Base-by-base conservation (phyloP, 352 stramenopile genomes). In the Globisporangium camurandrum region DNA sequence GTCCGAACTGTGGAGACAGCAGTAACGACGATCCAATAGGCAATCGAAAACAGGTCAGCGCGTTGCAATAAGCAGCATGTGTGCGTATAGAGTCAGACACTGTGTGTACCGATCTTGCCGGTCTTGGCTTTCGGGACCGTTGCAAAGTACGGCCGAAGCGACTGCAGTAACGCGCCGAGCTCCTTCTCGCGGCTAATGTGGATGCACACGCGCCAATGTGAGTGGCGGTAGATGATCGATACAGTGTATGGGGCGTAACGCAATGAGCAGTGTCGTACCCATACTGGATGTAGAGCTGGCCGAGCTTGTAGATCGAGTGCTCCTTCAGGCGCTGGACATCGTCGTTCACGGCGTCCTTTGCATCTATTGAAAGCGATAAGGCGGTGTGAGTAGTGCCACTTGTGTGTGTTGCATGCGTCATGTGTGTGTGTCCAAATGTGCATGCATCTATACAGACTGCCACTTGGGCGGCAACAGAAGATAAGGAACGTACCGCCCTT, bases 81-180 rank as follows among this genome's bases (percentile, higher is more conserved):
- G n/a, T 10, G 36, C 5, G n/a, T 20, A 14, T 49, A 12, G 14
- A 9, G 22, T 40, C 6, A 45, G 3, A 3, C 12, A 27, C 5
- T 9, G 2, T 24, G 62, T 78, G 48, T 51, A 94, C 80, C 84
- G 50, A 99, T 98, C 75, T 99, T 99, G 49, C 96, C 96, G 11
- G 91, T 98, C 74, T 98, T 98, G 38, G 97, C 96, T 62, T 98
- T 98, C 33, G 95, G 95, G 19, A 99, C 82, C 31, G 84, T 86
- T 20, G 66, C 58, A 68, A 99, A 99, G 65, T 98, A 98, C 19
- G 89, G 75, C n/a, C 86, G 73, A 49, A 95, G 79, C 26, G 87
- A 88, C 49, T 86, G 72, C 47, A 97, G 68, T 43, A 97, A 71
- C 58, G 84, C 74, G 39, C 81, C 74, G 12, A 97, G 67, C 56